Conservation (phyloP, 1,284 basidiomycete genomes). For the Tylopilus sp. region DNA sequence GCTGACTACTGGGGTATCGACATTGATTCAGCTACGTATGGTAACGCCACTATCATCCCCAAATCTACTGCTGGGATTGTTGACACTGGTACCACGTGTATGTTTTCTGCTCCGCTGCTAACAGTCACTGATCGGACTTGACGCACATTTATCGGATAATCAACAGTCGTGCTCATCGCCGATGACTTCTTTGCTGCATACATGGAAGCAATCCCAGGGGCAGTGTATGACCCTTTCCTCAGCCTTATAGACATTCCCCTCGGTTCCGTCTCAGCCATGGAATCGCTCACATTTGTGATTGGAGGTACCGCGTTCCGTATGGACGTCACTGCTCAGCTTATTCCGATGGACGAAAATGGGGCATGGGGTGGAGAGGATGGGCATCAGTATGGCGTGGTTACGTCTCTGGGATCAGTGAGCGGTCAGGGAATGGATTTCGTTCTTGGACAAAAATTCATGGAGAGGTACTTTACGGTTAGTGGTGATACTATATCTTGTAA, state of each 20-base stretch:
- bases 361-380: conserved; percentile 6
- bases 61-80: conserved; percentile 30
- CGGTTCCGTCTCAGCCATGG: neutral
- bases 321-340: neutral
- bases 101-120: neutral
- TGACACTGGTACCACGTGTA: conserved; percentile 32
- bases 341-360: conserved; percentile 10
- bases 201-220: conserved; percentile 3
- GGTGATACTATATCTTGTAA: neutral
- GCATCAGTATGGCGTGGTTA: conserved; percentile 12
- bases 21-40: conserved; percentile 29
- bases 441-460: conserved; percentile 26
- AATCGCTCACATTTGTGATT: neutral
- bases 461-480: conserved; percentile 21
- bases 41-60: conserved; percentile 22
- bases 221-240: neutral
- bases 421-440: conserved; percentile 22
- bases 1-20: conserved; percentile 40
- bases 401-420: neutral
- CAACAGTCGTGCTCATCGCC: conserved; percentile 1
- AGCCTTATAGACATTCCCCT: conserved; percentile 3
- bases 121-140: neutral
- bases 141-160: neutral
- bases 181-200: conserved; percentile 1
- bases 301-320: neutral